These are phyloP conservation scores for Arabidopsis suecica DNA, from an alignment of 345 rosid species.

Conservation along the genomic window DNA sequence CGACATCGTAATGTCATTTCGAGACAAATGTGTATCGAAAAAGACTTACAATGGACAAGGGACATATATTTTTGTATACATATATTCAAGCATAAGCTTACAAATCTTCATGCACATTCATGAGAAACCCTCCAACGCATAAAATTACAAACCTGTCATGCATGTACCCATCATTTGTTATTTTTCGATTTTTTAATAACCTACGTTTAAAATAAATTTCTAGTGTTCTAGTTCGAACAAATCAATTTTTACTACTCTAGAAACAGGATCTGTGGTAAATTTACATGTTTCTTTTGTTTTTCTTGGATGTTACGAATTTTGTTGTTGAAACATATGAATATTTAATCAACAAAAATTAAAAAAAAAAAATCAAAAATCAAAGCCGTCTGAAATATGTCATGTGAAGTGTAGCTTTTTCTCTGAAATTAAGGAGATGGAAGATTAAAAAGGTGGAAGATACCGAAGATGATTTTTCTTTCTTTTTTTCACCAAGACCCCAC, in stretches of 20 bases:
- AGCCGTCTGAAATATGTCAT: background rate
- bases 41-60: constrained; percentile 25
- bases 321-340: background rate
- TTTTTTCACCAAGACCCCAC: constrained; percentile 34
- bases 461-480: constrained; percentile 37
- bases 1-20: constrained; percentile 6
- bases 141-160: constrained; percentile 39
- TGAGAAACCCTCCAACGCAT: constrained; percentile 32
- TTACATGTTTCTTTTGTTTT: background rate
- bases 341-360: background rate
- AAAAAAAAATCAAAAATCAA: background rate
- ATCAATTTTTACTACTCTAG: background rate
- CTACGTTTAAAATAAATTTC: background rate
- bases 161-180: constrained; percentile 34
- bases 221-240: background rate
- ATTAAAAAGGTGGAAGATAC: constrained; percentile 25
- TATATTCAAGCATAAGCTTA: constrained; percentile 23
- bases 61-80: background rate
- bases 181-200: background rate
- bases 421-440: constrained; percentile 14
- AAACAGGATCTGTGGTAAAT: too few relatives aligned
- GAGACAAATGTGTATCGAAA: constrained; percentile 25
- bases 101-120: constrained; percentile 26
- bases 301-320: background rate
- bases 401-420: constrained; percentile 31